Base-by-base conservation (phyloP, 2,329 filamentous ascomycete genomes). In the Cladosporium sp. region DNA sequence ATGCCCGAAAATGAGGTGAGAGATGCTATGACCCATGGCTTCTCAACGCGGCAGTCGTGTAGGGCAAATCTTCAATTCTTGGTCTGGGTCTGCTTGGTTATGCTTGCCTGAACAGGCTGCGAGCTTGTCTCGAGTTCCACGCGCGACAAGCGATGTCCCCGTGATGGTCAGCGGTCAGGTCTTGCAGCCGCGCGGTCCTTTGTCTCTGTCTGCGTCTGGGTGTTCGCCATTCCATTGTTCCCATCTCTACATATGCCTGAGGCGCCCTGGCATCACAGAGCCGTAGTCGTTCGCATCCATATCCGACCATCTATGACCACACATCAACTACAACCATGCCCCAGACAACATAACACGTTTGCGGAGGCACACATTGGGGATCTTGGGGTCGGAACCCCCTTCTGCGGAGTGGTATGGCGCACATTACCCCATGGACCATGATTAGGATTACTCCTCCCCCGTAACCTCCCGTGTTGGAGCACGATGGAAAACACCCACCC, bases 331-430 rank as follows among this genome's bases (percentile, higher is more conserved):
- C 34, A 32, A 32, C n/a, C 5, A 10, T 35, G 47, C 52, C 52
- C 52, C 52, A 25, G 39, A 47, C 32, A 5, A 47, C 12, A 55
- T 19, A 47, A 47, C 52, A 55, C 40, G 22, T 36, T 34, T 55
- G 52, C 52, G 52, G 52, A 55, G 52, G 52, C 40, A 55, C 8
- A 42, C 25, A 53, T 53, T n/a, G 50, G 50, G 37, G 52, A 45
- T 47, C 32, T 47, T 36, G 52, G 52, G 52, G 40, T 55, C 37
- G 19, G 22, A 20, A 44, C 19, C 40, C 48, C 40, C 28, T 32
- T 47, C 42, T 55, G 52, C 52, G 52, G 52, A 55, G 52, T 12
- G 20, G 35, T 40, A 54, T 54, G 51, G 51, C 51, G 51, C 19
- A 34, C 32, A 47, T 55, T 45, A 35, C 52, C 52, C 52, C 52